Percentiles rank a stretch among this genome's conserved stretches.
Evolutionary conservation across 2,329 filamentous ascomycete genomes (phyloP).

Genomic region (Plectosphaerella cucumerina): DNA sequence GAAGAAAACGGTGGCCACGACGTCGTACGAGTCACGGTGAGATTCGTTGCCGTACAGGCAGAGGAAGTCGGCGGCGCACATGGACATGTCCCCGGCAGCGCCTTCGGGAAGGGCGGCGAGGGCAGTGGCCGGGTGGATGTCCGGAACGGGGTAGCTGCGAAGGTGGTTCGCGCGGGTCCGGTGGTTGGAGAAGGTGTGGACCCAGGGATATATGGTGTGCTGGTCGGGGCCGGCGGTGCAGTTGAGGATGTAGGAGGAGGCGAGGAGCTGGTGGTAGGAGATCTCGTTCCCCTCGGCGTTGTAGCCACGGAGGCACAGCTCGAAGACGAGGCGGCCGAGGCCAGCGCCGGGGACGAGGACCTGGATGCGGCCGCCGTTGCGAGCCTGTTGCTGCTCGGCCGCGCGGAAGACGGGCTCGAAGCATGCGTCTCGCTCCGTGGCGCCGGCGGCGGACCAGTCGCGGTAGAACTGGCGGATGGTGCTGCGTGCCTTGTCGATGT

Average conservation of each 20-base stretch:
- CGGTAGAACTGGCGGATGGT: conserved; percentile 92
- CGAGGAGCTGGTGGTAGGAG: conserved; percentile 93
- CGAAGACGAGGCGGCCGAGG: conserved; percentile 82
- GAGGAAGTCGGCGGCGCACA: conserved; percentile 91
- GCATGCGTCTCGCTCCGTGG: conserved; percentile 67
- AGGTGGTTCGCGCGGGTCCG: conserved; percentile 70
- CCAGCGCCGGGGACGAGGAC: conserved; percentile 89
- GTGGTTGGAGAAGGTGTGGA: conserved; percentile 86
- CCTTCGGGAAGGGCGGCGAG: conserved; percentile 33
- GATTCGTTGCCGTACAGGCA: conserved; percentile 70
- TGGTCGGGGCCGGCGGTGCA: conserved; percentile 54
- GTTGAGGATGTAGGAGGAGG: conserved; percentile 74
- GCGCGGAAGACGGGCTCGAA: conserved; percentile 70
- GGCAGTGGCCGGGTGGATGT: conserved; percentile 65
- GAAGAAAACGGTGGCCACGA: conserved; percentile 89
- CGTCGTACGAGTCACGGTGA: conserved; percentile 65
- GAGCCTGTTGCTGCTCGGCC: conserved; percentile 46
- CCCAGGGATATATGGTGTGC: conserved; percentile 80
- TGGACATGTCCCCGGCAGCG: conserved; percentile 68
- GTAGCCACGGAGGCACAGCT: conserved; percentile 71
- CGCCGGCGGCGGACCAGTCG: conserved; percentile 84
- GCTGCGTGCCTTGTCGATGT: conserved; percentile 87
- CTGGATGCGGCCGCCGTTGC: conserved; percentile 16
- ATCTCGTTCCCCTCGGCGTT: conserved; percentile 88
- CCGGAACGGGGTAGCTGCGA: conserved; percentile 68